phyloP scores from a whole-genome alignment of 495 filamentous ascomycete species.

The Aspergillus heteromorphus region DNA sequence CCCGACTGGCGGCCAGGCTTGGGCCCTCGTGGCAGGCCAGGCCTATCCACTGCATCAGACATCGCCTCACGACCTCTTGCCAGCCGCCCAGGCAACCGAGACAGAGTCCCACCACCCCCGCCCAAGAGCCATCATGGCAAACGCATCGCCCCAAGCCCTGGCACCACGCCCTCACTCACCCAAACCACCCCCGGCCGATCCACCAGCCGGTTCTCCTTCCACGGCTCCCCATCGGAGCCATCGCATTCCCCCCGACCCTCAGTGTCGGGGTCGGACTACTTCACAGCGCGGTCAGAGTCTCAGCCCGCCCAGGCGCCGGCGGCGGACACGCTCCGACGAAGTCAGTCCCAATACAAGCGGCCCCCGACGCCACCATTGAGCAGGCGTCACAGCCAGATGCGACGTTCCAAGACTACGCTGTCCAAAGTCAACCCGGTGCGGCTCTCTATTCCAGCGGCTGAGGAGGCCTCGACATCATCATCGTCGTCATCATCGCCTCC shows the following conservation, averaged over 20 bases:
- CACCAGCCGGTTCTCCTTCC: constrained; percentile 26
- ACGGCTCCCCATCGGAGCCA: constrained; percentile 20
- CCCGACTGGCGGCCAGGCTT: constrained; percentile 36
- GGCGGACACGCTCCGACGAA: constrained; percentile 30
- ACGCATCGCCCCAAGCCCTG: constrained; percentile 45
- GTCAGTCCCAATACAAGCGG: constrained; percentile 36
- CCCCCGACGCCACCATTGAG: constrained; percentile 48
- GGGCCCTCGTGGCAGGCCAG: constrained; percentile 26
- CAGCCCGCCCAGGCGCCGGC: constrained; percentile 14
- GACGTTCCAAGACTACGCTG: constrained; percentile 32
- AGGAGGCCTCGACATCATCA: constrained; percentile 16
- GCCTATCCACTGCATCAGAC: constrained; percentile 29
- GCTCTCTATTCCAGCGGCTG: constrained; percentile 23
- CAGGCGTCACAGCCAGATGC: constrained; percentile 45
- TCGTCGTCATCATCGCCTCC: constrained; percentile 27
- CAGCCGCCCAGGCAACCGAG: constrained; percentile 20
- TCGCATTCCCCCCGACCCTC: constrained; percentile 15
- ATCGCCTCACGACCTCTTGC: constrained; percentile 34
- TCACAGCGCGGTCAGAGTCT: constrained; percentile 13
- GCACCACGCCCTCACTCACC: constrained; percentile 20
- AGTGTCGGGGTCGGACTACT: constrained; percentile 35
- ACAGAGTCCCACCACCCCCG: constrained; percentile 49
- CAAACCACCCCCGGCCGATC: constrained; percentile 22
- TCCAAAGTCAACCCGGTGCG: constrained; percentile 31
- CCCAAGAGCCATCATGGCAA: constrained; percentile 65